These are phyloP conservation scores for Psilocybe cubensis DNA, from an alignment of 768 basidiomycete species.

Conservation along the genomic window DNA sequence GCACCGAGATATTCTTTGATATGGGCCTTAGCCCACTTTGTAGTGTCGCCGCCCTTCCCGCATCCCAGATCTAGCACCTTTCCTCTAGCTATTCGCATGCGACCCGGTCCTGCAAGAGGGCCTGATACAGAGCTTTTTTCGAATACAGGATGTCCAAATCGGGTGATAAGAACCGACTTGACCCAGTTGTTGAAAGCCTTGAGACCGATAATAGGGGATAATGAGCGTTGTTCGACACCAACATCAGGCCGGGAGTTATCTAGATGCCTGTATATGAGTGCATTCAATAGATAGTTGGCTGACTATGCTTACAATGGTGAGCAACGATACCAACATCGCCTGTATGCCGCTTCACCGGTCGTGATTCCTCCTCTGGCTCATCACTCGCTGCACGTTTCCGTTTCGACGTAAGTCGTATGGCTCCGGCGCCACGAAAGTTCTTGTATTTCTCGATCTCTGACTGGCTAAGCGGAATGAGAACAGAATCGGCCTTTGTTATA, in stretches of 20 bases:
- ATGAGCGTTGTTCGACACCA: conserved; percentile 78
- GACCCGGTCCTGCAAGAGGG: conserved; percentile 28
- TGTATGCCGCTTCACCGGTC: conserved; percentile 52
- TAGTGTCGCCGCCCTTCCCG: conserved; percentile 98
- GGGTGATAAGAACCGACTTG: conserved; percentile 94
- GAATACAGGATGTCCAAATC: conserved; percentile 79
- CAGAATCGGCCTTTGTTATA: conserved; percentile 60
- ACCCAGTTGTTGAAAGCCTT: conserved; percentile 99
- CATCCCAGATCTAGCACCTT: conserved; percentile 96
- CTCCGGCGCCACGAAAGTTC: conserved; percentile 59
- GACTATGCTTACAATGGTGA: conserved; percentile 68
- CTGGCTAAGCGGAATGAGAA: conserved; percentile 66
- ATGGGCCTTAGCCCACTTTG: conserved; percentile 91
- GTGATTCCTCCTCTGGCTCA: conserved; percentile 35
- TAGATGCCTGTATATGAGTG: conserved; percentile 31
- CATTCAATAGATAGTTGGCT: conserved; percentile 7
- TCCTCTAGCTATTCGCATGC: conserved; percentile 47
- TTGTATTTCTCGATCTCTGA: conserved; percentile 65
- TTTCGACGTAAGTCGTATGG: conserved; percentile 50
- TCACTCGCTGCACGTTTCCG: conserved; percentile 53
- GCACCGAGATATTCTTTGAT: conserved; percentile 81
- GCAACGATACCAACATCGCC: conserved; percentile 79
- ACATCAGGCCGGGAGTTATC: conserved; percentile 95
- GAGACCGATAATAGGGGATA: conserved; percentile 94
- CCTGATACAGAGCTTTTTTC: conserved; percentile 36